These are phyloP conservation scores for Claviceps pazoutovae DNA, from an alignment of 2,329 filamentous ascomycete genomes.

Conservation along the genomic window DNA sequence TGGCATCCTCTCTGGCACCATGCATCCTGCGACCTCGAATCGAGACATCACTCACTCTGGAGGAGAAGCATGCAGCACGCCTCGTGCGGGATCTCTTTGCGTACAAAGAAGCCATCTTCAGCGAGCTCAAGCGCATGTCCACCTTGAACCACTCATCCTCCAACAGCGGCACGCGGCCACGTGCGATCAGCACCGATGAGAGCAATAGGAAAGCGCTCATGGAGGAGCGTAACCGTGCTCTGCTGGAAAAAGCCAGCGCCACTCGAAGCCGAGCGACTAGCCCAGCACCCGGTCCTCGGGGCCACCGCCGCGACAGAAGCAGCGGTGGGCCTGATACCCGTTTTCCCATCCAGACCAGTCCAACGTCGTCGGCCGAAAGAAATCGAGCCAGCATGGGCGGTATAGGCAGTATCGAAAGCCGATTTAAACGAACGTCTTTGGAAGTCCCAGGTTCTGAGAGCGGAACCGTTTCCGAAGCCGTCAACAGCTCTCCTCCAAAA, in stretches of 20 bases:
- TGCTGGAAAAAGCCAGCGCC: constrained; percentile 52
- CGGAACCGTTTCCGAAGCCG: constrained; percentile 24
- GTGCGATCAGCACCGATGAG: constrained; percentile 89
- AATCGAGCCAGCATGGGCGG: constrained; percentile 37
- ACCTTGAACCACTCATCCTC: constrained; percentile 53
- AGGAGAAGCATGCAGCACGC: constrained; percentile 85
- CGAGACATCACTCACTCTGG: constrained; percentile 84
- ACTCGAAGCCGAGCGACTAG: constrained; percentile 60
- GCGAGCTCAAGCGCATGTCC: constrained; percentile 83
- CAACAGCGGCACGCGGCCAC: constrained; percentile 45
- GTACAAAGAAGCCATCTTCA: constrained; percentile 91
- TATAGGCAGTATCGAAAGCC: constrained; percentile 25
- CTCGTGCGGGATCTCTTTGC: constrained; percentile 83
- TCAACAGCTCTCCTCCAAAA: constrained; percentile 26
- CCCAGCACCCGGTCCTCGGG: constrained; percentile 47
- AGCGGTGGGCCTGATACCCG: constrained; percentile 59
- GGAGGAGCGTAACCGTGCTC: constrained; percentile 79
- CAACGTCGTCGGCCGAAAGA: constrained; percentile 35
- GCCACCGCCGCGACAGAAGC: constrained; percentile 70
- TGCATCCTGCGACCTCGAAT: constrained; percentile 78
- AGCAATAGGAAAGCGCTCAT: constrained; percentile 87
- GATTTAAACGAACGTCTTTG: constrained; percentile 52
- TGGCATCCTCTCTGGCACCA: constrained; percentile 64
- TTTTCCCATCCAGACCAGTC: constrained; percentile 68
- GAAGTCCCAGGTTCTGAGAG: constrained; percentile 58